Conservation (phyloP, 371 early-diverging fungal species). For the Mucor sp. region DNA sequence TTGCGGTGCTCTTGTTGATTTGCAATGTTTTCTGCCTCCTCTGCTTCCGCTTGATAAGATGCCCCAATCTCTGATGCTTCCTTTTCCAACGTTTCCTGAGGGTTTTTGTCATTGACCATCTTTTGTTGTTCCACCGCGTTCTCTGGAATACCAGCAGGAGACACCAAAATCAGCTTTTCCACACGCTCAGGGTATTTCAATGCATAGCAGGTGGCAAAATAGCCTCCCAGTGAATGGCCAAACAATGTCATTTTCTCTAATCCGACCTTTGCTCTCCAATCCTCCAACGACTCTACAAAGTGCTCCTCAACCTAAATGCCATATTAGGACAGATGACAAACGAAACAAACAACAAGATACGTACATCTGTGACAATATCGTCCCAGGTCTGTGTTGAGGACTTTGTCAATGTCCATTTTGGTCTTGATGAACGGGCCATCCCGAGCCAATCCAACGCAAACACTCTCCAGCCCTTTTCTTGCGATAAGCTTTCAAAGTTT, state of each 20-base stretch:
- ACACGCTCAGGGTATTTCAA: slow-evolving; percentile 86
- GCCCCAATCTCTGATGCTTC: slow-evolving; percentile 37
- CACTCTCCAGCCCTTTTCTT: slow-evolving; percentile 68
- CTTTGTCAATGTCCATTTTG: slow-evolving; percentile 56
- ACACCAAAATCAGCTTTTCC: slow-evolving; percentile 87
- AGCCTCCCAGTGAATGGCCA: slow-evolving; percentile 90
- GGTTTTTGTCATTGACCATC: slow-evolving; percentile 20
- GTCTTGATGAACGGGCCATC: slow-evolving; percentile 84
- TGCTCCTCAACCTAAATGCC: slow-evolving; percentile 69
- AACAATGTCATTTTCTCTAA: slow-evolving; percentile 83
- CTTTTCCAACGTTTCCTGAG: slow-evolving; percentile 33
- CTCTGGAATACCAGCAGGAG: slow-evolving; percentile 76
- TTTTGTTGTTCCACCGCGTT: slow-evolving; percentile 36
- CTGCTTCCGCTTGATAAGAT: slow-evolving; percentile 34
- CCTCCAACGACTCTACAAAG: slow-evolving; percentile 91
- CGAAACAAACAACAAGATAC: slow-evolving; percentile 15
- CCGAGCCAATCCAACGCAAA: slow-evolving; percentile 90
- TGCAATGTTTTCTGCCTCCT: slow-evolving; percentile 20
- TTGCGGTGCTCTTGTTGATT: slow-evolving; percentile 14
- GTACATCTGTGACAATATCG: slow-evolving; percentile 49
- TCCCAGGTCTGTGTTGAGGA: slow-evolving; percentile 47
- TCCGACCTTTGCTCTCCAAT: slow-evolving; percentile 80
- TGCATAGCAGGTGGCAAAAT: slow-evolving; percentile 85
- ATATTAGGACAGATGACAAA: neutral
- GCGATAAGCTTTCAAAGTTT: slow-evolving; percentile 73